Base-by-base conservation (phyloP, 805 yeast species). In the Ogataea allantospora region DNA sequence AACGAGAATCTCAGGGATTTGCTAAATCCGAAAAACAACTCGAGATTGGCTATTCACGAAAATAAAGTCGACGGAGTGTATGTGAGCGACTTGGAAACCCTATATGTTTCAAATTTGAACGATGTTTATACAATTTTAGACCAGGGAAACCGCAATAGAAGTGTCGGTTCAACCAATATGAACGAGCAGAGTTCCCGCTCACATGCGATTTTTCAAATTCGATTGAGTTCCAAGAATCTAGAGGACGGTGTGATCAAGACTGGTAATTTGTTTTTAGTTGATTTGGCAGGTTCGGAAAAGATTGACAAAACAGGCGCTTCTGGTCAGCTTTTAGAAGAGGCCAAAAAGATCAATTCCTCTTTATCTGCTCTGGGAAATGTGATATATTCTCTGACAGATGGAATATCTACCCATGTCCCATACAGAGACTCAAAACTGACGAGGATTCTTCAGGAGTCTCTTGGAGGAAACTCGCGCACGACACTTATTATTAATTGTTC, bases 261-360 rank as follows among this genome's bases (percentile, higher is more conserved):
- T 25, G 81, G 88, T 5, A 78, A 75, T 42, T 66, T 88, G 43
- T 83, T 80, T 50, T 60, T 88, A 24, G 91, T 87, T 9, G 96
- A 88, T 62, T 68, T 88, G 46, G 95, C 95, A 0, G 95, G 96
- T 5, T 80, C 91, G 15, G 96, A 89, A 58, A 84, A 80, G 57
- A 77, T 81, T 25, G 78, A 78, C 41, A 82, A 79, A 46, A 78
- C 93, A 0, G 91, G 93, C 2, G 91, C 89, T 1, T 60, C 76
- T 0, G 93, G 93, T 1, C 78, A 77, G 48, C 71, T 80, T 2
- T 63, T 84, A 6, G 89, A 87, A 54, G 96, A 88, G 51, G 88
- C 95, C 1, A 84, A 84, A 53, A 85, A 82, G 44, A 83, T 88
- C 50, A 89, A 88, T 59, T 72, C 78, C 28, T 84, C 95, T 1